Evolutionary conservation across 1,284 basidiomycete species (phyloP).

Genomic region (Heterobasidion occidentale): DNA sequence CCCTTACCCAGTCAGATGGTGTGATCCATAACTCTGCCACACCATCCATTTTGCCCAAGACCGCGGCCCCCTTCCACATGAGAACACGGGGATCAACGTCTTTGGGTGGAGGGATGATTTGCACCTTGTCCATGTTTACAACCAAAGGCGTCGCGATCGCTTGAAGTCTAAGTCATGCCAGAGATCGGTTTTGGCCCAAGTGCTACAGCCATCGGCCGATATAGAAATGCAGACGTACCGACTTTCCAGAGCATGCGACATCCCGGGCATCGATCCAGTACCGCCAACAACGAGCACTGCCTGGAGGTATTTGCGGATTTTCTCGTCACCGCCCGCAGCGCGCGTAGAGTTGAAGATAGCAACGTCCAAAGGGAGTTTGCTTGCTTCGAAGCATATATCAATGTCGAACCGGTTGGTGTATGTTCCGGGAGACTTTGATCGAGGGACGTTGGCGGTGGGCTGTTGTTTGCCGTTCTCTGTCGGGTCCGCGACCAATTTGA

Average conservation of each 20-base stretch:
- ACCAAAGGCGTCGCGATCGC: slow-evolving; percentile 81
- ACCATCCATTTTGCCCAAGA: slow-evolving; percentile 88
- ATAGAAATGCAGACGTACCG: slow-evolving; percentile 34
- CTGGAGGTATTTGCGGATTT: slow-evolving; percentile 83
- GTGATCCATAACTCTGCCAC: slow-evolving; percentile 88
- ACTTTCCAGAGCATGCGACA: slow-evolving; percentile 74
- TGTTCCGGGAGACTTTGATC: slow-evolving; percentile 5
- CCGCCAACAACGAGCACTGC: slow-evolving; percentile 89
- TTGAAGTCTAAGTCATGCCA: slow-evolving; percentile 48
- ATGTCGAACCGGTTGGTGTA: slow-evolving; percentile 29
- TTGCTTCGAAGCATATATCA: slow-evolving; percentile 80
- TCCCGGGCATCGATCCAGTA: slow-evolving; percentile 64
- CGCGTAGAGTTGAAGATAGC: slow-evolving; percentile 91
- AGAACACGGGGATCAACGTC: slow-evolving; percentile 88
- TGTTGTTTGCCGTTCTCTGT: slow-evolving; percentile 3
- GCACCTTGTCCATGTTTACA: slow-evolving; percentile 74
- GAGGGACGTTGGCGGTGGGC: slow-evolving; percentile 9
- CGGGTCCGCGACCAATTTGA: slow-evolving; percentile 16
- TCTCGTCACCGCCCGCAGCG: slow-evolving; percentile 81
- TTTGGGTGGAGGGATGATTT: slow-evolving; percentile 87
- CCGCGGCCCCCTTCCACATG: slow-evolving; percentile 94
- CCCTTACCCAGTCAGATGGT: slow-evolving; percentile 74
- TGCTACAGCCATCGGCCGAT: neutral
- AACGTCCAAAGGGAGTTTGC: slow-evolving; percentile 88
- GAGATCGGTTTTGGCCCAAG: neutral